phyloP scores from a whole-genome alignment of 2,329 filamentous ascomycete species.

The Fusarium praegraminearum region DNA sequence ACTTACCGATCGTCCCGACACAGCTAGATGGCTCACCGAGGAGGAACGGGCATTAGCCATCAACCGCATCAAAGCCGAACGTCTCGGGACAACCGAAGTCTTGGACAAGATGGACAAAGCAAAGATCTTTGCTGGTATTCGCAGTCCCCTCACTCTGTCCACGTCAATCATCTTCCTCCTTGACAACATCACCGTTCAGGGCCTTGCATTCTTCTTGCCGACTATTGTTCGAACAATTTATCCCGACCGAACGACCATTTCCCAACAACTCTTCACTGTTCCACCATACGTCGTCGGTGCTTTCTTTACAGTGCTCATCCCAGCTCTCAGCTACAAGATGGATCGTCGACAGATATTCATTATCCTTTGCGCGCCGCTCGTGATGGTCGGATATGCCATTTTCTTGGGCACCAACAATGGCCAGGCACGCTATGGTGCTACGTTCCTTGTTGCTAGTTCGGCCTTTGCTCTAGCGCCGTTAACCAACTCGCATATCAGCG shows the following conservation, averaged over 20 bases:
- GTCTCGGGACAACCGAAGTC: constrained; percentile 68
- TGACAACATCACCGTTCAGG: constrained; percentile 78
- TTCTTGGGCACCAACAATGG: constrained; percentile 69
- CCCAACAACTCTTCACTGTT: constrained; percentile 76
- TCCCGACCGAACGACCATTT: constrained; percentile 64
- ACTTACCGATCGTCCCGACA: constrained; percentile 74
- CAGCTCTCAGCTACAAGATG: constrained; percentile 70
- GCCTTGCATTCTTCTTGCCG: constrained; percentile 77
- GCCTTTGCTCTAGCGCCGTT: constrained; percentile 26
- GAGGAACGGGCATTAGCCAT: constrained; percentile 74
- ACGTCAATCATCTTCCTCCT: constrained; percentile 72
- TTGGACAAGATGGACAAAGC: constrained; percentile 67
- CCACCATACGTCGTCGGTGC: constrained; percentile 77
- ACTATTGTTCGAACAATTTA: constrained; percentile 79
- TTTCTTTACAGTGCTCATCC: constrained; percentile 73
- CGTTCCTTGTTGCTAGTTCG: constrained; percentile 71
- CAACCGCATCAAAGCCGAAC: constrained; percentile 69
- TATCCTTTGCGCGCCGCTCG: constrained; percentile 68
- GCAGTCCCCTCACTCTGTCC: constrained; percentile 66
- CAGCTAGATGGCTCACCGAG: constrained; percentile 71
- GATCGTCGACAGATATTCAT: constrained; percentile 72
- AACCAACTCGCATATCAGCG: constrained; percentile 61
- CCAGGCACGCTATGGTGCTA: constrained; percentile 74
- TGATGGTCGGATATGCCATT: constrained; percentile 78
- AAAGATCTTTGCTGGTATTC: constrained; percentile 72